These are phyloP conservation scores for Plasmodium reichenowi DNA, from an alignment of 169 alveolate species.

Conservation along the genomic window DNA sequence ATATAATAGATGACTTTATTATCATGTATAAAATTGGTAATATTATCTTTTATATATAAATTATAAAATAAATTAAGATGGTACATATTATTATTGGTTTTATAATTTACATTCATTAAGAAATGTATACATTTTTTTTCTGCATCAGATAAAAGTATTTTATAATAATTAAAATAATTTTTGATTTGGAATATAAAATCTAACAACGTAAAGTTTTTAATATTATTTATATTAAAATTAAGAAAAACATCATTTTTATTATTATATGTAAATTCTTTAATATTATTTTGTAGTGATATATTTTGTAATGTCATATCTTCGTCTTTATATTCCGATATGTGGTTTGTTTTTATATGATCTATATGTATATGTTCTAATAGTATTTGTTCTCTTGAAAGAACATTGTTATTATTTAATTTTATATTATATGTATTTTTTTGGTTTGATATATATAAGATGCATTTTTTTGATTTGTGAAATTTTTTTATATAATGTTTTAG, in stretches of 20 bases:
- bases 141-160: slow-evolving; percentile 22
- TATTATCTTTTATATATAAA: slow-evolving; percentile 23
- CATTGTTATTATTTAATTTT: too few relatives aligned
- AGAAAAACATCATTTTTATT: not conserved
- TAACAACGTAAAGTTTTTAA: slow-evolving; percentile 8
- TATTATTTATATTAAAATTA: not conserved
- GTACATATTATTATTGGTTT: slow-evolving; percentile 5
- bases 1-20: slow-evolving; percentile 47
- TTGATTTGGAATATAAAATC: slow-evolving; percentile 29
- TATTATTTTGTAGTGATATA: not conserved
- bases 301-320: not conserved
- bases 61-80: slow-evolving; percentile 51
- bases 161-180: slow-evolving; percentile 12
- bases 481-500: slow-evolving; percentile 13
- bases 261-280: not conserved
- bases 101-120: slow-evolving; percentile 3
- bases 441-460: not conserved
- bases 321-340: not conserved
- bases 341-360: too few relatives aligned
- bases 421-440: not conserved
- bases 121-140: slow-evolving; percentile 57
- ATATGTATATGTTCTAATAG: not conserved
- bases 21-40: slow-evolving; percentile 36
- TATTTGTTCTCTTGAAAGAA: not conserved
- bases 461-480: not conserved